Conservation (phyloP, 352 stramenopile species). For the Pythium insidiosum region DNA sequence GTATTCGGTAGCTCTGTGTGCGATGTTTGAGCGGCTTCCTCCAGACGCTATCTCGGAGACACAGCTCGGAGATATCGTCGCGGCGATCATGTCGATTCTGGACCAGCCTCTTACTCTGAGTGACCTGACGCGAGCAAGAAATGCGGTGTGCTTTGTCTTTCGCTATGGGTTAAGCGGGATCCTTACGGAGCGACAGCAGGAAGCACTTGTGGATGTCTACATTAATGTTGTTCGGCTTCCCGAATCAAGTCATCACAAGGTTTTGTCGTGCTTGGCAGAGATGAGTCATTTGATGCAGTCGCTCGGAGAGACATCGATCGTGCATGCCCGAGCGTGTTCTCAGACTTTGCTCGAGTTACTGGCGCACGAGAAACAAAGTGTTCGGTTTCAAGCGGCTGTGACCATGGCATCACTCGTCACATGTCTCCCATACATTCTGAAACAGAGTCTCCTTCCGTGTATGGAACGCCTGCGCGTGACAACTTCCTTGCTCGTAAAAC, state of each 20-base stretch:
- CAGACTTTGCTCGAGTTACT: constrained; percentile 15
- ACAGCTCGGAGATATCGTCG: constrained; percentile 61
- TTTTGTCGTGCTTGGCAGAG: constrained; percentile 21
- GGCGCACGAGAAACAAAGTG: constrained; percentile 31
- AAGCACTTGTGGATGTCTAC: constrained; percentile 49
- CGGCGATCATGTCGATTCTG: constrained; percentile 53
- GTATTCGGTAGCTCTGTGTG: constrained; percentile 62
- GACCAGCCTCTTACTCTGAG: constrained; percentile 64
- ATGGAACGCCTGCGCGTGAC: constrained; percentile 15
- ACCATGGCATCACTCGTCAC: constrained; percentile 23
- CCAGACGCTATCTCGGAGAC: constrained; percentile 47
- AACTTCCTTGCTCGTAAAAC: constrained; percentile 15
- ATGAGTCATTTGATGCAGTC: constrained; percentile 23
- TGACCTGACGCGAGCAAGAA: constrained; percentile 72
- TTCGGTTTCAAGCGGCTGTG: constrained; percentile 27
- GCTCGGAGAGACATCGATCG: constrained; percentile 23
- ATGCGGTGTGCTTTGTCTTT: constrained; percentile 67
- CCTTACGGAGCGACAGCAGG: constrained; percentile 64
- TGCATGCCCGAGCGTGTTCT: constrained; percentile 14
- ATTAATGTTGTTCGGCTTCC: constrained; percentile 27
- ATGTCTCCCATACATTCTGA: constrained; percentile 23
- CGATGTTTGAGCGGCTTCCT: constrained; percentile 70
- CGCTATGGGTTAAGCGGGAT: constrained; percentile 51
- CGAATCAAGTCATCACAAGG: constrained; percentile 23
- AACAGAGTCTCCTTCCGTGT: constrained; percentile 16